Base-by-base conservation (phyloP, 768 basidiomycete species). In the Auricularia heimuer region DNA sequence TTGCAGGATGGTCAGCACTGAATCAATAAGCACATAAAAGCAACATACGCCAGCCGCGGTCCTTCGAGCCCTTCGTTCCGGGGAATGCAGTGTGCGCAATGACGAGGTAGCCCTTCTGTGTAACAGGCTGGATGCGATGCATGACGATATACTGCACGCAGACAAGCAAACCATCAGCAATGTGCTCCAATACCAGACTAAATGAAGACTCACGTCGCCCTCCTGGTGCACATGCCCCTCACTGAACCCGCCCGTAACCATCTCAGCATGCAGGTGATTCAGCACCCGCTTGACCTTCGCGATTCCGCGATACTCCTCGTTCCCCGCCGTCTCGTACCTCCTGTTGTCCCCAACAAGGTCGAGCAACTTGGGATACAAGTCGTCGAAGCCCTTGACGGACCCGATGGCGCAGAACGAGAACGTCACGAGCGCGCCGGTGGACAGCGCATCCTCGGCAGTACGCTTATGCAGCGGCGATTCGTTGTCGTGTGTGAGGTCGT, bases 161-260 rank as follows among this genome's bases (percentile, higher is more conserved):
- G 29, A 71, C 98, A 94, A 73, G 95, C 39, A 39, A 12, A 2
- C 39, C 39, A 0, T 42, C 39, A 42, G 39, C 2, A 2, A 4
- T 2, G 39, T 1, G 97, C 67, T 97, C 74, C 39, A 14, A 42
- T 2, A 7, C 3, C 12, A 1, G 39, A 42, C 3, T 7, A 1
- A 42, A 42, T 1, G 39, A 42, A 42, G 39, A 42, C 39, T 4
- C 39, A 42, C 39, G 39, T 42, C 39, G 39, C 91, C 94, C 74
- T 98, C 97, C 74, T 98, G 94, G 71, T 95, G 95, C 10, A 98
- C 92, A 77, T 98, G 93, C 0, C 94, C 96, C 75, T 99, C 97
- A 66, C 87, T 84, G 67, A 83, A 98, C 0, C 85, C 90, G 2
- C 81, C 85, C n/a, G 92, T 77, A 3, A 92, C 83, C 92, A 98